phyloP scores from a whole-genome alignment of 106 monocot species.

The Dioscorea zingiberensis region DNA sequence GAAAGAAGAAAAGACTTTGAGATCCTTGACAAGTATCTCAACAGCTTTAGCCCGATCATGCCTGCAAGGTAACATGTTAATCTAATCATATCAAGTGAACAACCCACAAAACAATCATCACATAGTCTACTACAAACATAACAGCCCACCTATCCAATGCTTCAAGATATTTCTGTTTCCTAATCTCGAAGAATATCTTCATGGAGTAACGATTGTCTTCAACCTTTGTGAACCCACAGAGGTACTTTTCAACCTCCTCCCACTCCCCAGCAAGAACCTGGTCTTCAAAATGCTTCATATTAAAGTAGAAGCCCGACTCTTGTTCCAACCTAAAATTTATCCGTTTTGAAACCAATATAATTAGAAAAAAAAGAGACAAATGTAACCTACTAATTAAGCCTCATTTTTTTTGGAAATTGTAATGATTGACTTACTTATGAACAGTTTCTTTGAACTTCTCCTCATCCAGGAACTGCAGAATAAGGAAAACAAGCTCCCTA shows the following conservation, averaged over 20 bases:
- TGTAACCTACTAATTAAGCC: background rate
- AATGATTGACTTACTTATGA: slow-evolving; percentile 60
- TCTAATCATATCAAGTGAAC: background rate
- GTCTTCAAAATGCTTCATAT: slow-evolving; percentile 96
- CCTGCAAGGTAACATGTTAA: slow-evolving; percentile 19
- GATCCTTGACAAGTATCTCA: slow-evolving; percentile 92
- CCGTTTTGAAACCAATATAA: no score
- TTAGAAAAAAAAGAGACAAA: background rate
- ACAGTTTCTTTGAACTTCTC: slow-evolving; percentile 99
- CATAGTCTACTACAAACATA: background rate
- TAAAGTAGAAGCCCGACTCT: slow-evolving; percentile 93
- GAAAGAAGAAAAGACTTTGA: slow-evolving; percentile 87
- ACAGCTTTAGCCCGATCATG: slow-evolving; percentile 85
- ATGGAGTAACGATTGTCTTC: slow-evolving; percentile 93
- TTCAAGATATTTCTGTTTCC: slow-evolving; percentile 98
- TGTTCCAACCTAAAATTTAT: slow-evolving; percentile 61
- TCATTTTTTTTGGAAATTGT: background rate
- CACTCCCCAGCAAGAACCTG: slow-evolving; percentile 84
- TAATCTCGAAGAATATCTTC: slow-evolving; percentile 98
- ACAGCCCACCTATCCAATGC: slow-evolving; percentile 71
- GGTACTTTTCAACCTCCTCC: slow-evolving; percentile 91
- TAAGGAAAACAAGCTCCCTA: slow-evolving; percentile 99
- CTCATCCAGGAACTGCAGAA: slow-evolving; percentile 95
- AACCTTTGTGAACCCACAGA: slow-evolving; percentile 84
- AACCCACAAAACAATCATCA: background rate